These are phyloP conservation scores for Sugiyamaella smithiae DNA, from an alignment of 805 yeast species.

Conservation along the genomic window DNA sequence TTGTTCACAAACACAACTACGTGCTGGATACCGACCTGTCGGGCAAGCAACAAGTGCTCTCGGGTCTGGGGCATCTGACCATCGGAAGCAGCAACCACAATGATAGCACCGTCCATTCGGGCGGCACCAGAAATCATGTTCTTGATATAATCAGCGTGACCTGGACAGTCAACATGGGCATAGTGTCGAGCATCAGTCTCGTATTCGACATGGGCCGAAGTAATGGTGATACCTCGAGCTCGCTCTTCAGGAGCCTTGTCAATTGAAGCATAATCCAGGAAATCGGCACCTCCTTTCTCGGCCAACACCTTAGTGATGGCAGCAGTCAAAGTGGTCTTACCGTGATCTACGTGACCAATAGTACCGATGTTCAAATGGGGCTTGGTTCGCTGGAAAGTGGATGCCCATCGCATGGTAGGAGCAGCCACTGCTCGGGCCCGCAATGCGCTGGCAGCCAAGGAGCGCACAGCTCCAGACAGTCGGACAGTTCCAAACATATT, in stretches of 20 bases:
- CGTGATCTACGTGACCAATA: conserved; percentile 98
- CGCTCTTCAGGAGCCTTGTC: conserved; percentile 99
- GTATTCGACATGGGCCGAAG: conserved; percentile 97
- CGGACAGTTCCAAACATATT: conserved; percentile 4
- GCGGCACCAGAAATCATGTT: conserved; percentile 99
- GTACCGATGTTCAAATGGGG: conserved; percentile 98
- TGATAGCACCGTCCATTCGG: conserved; percentile 99
- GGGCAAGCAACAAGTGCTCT: conserved; percentile 96
- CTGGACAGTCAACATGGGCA: conserved; percentile 98
- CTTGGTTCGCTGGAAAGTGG: conserved; percentile 88
- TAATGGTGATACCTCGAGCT: conserved; percentile 98
- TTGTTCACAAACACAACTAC: conserved; percentile 97
- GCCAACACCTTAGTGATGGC: conserved; percentile 96
- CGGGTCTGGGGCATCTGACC: conserved; percentile 99
- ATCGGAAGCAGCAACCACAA: conserved; percentile 98
- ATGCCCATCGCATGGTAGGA: conserved; percentile 18
- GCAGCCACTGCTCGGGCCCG: conserved; percentile 11
- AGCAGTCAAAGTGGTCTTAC: conserved; percentile 97
- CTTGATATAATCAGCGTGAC: conserved; percentile 98
- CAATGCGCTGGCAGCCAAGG: conserved; percentile 8
- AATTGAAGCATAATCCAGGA: conserved; percentile 88
- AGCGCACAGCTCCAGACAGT: conserved; percentile 7
- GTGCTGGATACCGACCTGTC: conserved; percentile 99
- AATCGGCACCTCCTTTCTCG: conserved; percentile 84
- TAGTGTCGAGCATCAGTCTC: conserved; percentile 93